phyloP scores from a whole-genome alignment of 495 filamentous ascomycete genomes.

The Filosporella fistucella region DNA sequence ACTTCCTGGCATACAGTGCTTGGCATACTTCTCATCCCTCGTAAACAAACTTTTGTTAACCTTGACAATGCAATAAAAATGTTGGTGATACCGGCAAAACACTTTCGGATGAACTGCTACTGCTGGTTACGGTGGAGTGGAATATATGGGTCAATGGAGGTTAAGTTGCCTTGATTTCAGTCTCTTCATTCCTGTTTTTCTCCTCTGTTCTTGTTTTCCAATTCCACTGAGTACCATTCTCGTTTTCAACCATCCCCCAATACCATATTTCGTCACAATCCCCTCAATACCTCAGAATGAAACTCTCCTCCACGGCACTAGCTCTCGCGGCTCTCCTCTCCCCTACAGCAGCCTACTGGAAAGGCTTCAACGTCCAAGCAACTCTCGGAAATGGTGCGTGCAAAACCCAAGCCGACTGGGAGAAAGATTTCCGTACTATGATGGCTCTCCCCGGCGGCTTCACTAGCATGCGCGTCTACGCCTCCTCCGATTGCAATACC shows the following conservation, averaged over 20 bases:
- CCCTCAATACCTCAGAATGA: constrained; percentile 10
- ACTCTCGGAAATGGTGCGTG: constrained; percentile 52
- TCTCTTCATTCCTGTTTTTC: not conserved
- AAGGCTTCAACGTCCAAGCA: constrained; percentile 81
- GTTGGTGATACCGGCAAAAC: no score
- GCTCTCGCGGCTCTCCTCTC: constrained; percentile 17
- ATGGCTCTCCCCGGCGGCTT: constrained; percentile 67
- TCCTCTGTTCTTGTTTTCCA: not conserved
- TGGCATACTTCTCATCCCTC: not conserved
- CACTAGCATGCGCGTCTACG: constrained; percentile 58
- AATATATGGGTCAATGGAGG: no score
- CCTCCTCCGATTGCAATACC: constrained; percentile 42
- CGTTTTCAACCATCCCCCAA: not conserved
- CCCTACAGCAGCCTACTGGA: constrained; percentile 31
- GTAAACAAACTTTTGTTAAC: not conserved
- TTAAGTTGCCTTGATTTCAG: no score
- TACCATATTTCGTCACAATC: not conserved
- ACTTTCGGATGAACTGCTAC: no score
- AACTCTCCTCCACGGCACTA: constrained; percentile 5
- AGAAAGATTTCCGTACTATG: constrained; percentile 65
- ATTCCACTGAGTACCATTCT: not conserved
- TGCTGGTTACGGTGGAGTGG: no score
- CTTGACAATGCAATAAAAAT: not conserved
- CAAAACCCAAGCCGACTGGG: constrained; percentile 64
- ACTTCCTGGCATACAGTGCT: not conserved